Percentiles rank a stretch among this genome's conserved stretches.
phyloP scores from a whole-genome alignment of 495 filamentous ascomycete species.

The Penicillium turbatum region DNA sequence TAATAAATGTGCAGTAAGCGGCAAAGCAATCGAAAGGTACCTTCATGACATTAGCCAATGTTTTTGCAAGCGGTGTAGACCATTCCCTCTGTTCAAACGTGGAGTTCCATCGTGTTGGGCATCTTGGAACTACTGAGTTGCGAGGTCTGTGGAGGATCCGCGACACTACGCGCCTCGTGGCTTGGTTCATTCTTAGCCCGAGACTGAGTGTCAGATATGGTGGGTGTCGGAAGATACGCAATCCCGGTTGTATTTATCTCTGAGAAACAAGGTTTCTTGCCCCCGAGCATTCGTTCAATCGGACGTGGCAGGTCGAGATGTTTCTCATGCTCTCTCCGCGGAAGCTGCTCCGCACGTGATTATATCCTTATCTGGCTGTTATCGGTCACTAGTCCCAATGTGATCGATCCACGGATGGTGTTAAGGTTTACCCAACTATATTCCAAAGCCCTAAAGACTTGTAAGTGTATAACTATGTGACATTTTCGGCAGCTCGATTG shows the following conservation, averaged over 20 bases:
- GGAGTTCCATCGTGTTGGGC: constrained; percentile 33
- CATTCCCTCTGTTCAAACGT: constrained; percentile 53
- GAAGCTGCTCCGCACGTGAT: constrained; percentile 35
- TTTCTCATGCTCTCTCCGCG: constrained; percentile 20
- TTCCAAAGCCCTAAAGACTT: neutral
- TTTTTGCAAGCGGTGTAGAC: constrained; percentile 87
- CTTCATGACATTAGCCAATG: constrained; percentile 75
- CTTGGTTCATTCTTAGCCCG: constrained; percentile 28
- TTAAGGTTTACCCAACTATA: neutral
- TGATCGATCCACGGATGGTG: no score
- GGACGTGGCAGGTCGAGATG: neutral
- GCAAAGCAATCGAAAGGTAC: constrained; percentile 39
- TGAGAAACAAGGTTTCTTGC: neutral
- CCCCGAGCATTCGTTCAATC: neutral
- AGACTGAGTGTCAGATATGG: neutral
- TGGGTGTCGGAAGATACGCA: neutral
- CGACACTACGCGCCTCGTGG: constrained; percentile 32
- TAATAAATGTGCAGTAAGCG: neutral
- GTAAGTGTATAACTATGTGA: no score
- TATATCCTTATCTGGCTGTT: constrained; percentile 19
- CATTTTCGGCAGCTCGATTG: no score
- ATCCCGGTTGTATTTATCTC: neutral
- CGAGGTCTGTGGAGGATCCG: constrained; percentile 28
- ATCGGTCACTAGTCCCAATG: neutral
- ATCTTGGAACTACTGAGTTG: constrained; percentile 11